A percentile compares a stretch with the other conserved stretches of the same genome.
These are phyloP conservation scores for Penicillium sp. DNA, from an alignment of 2,329 filamentous ascomycete genomes.

Conservation along the genomic window DNA sequence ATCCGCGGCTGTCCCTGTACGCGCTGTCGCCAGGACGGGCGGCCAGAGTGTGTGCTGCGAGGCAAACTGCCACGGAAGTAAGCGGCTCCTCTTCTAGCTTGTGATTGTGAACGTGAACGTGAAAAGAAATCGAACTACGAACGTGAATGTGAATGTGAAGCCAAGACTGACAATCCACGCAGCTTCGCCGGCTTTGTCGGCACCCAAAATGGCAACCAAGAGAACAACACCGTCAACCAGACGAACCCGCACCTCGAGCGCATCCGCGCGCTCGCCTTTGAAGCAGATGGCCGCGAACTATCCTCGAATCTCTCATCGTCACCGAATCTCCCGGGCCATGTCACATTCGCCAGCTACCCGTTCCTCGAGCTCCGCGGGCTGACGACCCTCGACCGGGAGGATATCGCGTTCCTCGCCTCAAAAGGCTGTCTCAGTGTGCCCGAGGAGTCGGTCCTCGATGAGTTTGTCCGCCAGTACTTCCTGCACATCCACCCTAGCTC, in stretches of 20 bases:
- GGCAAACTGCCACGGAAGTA: conserved; percentile 39
- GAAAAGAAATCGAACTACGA: background rate
- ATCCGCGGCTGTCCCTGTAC: conserved; percentile 52
- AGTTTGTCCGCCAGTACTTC: conserved; percentile 51
- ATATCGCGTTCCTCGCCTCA: conserved; percentile 53
- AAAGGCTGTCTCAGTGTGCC: conserved; percentile 56
- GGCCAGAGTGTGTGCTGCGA: conserved; percentile 39
- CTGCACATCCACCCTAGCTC: conserved; percentile 36
- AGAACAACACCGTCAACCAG: conserved; percentile 12
- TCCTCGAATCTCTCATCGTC: background rate
- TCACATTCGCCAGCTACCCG: conserved; percentile 17
- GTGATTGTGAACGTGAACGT: background rate
- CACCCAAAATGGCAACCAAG: background rate
- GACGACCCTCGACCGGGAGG: conserved; percentile 41
- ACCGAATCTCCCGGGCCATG: conserved; percentile 15
- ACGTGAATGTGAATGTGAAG: background rate
- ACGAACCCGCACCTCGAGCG: conserved; percentile 16
- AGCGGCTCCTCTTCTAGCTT: background rate
- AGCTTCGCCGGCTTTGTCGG: conserved; percentile 18
- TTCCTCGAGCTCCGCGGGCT: conserved; percentile 30
- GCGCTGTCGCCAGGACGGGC: conserved; percentile 58
- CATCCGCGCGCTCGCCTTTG: conserved; percentile 12
- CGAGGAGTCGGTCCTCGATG: conserved; percentile 47
- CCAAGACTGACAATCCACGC: background rate
- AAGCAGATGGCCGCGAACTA: conserved; percentile 9